phyloP scores from a whole-genome alignment of 1,139 yeast species.

The Pichia sp. region DNA sequence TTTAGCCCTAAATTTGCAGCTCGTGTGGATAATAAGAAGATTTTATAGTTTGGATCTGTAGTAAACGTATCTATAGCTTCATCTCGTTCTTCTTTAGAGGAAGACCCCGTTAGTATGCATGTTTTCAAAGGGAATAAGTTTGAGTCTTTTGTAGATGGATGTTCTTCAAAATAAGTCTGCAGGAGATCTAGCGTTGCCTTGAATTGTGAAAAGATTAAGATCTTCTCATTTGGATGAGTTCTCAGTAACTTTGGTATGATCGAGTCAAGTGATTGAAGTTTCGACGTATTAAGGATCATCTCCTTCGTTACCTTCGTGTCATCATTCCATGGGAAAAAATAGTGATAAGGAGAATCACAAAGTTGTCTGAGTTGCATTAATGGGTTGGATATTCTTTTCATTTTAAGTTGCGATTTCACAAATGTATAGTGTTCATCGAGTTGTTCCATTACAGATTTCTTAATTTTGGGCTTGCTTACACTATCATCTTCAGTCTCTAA shows the following conservation, averaged over 20 bases:
- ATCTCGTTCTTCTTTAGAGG: slow-evolving; percentile 59
- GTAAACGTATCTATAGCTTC: slow-evolving; percentile 53
- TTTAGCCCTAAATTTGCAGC: slow-evolving; percentile 96
- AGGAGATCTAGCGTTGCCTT: slow-evolving; percentile 69
- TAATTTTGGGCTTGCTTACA: too few species aligned
- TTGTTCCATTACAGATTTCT: neutral
- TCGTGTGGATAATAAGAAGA: slow-evolving; percentile 78
- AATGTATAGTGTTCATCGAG: slow-evolving; percentile 20
- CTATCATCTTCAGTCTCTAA: too few species aligned
- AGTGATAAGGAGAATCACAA: slow-evolving; percentile 79
- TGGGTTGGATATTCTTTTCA: slow-evolving; percentile 51
- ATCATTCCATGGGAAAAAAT: slow-evolving; percentile 70
- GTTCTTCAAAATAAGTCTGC: slow-evolving; percentile 54
- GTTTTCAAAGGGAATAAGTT: slow-evolving; percentile 11
- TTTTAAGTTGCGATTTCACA: slow-evolving; percentile 19
- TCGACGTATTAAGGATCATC: slow-evolving; percentile 52
- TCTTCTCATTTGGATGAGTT: slow-evolving; percentile 42
- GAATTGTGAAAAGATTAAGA: slow-evolving; percentile 79
- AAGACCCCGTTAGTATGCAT: slow-evolving; percentile 65
- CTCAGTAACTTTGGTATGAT: slow-evolving; percentile 43
- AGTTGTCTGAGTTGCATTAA: slow-evolving; percentile 79
- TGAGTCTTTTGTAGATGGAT: slow-evolving; percentile 6
- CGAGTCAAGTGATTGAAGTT: slow-evolving; percentile 62
- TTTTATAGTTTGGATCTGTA: slow-evolving; percentile 17
- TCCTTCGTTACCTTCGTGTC: slow-evolving; percentile 22